Evolutionary conservation across 139 green algal species (phyloP).

Genomic region (Volvox africanus): DNA sequence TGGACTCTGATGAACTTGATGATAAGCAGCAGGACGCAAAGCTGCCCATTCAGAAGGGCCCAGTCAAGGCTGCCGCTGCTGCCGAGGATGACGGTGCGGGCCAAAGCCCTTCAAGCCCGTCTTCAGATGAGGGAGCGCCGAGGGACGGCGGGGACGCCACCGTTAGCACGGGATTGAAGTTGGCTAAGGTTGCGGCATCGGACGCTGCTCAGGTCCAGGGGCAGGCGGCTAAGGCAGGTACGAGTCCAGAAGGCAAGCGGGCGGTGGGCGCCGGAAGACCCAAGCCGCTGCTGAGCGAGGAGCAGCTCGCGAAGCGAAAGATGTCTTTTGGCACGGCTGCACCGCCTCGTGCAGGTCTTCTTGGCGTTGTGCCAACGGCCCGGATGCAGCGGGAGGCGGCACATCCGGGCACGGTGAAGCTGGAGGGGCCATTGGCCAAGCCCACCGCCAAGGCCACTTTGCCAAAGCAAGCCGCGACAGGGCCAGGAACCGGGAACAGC

Average conservation of each 20-base stretch:
- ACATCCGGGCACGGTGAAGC: conserved; percentile 2
- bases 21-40: background rate
- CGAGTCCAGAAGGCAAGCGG: too few relatives aligned
- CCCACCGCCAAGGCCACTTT: background rate
- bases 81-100: background rate
- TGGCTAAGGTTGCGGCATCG: background rate
- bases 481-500: background rate
- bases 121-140: background rate
- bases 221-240: too few relatives aligned
- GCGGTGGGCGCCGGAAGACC: background rate
- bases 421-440: background rate
- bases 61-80: background rate
- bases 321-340: background rate
- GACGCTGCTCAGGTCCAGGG: background rate
- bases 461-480: background rate
- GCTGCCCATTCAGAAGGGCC: background rate
- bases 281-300: conserved; percentile 17
- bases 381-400: conserved; percentile 69
- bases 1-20: conserved; percentile 16
- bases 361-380: conserved; percentile 74
- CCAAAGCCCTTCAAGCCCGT: background rate
- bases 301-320: conserved; percentile 47
- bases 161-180: background rate
- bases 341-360: conserved; percentile 43
- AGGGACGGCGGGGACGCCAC: background rate